These are phyloP conservation scores for Suhomyces maxii DNA, from an alignment of 1,139 yeast genomes.

Conservation along the genomic window DNA sequence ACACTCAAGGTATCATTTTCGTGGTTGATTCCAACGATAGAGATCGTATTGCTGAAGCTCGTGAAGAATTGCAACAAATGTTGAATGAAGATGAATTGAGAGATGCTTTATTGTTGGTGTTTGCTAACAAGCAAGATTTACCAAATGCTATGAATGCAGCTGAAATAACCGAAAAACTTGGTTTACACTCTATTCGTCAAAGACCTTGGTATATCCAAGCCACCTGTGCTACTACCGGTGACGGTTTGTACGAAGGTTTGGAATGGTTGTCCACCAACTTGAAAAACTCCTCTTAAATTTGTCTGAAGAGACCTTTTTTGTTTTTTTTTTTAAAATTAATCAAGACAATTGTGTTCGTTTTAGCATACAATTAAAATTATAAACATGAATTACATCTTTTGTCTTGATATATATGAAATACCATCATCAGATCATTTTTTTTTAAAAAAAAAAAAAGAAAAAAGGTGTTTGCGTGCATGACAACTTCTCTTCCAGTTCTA, in stretches of 20 bases:
- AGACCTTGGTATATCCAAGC: slow-evolving; percentile 91
- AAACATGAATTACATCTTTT: slow-evolving; percentile 7
- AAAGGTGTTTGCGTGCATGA: slow-evolving; percentile 1
- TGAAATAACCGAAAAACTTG: slow-evolving; percentile 82
- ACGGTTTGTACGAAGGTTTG: slow-evolving; percentile 86
- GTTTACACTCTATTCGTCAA: slow-evolving; percentile 80
- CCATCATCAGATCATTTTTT: slow-evolving; percentile 2
- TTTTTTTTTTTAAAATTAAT: too few relatives aligned
- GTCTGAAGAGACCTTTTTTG: slow-evolving; percentile 2
- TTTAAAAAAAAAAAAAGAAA: too few relatives aligned
- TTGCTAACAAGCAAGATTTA: slow-evolving; percentile 92
- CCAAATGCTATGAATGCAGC: slow-evolving; percentile 92
- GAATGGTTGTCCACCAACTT: slow-evolving; percentile 88
- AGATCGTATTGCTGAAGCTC: slow-evolving; percentile 90
- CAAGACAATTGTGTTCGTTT: slow-evolving; percentile 10
- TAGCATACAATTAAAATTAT: slow-evolving; percentile 11
- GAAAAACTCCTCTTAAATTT: slow-evolving; percentile 53
- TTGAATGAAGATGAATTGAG: slow-evolving; percentile 91
- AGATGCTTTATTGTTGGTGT: slow-evolving; percentile 84
- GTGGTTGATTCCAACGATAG: slow-evolving; percentile 93
- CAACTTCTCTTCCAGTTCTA: slow-evolving; percentile 9
- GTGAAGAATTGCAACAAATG: slow-evolving; percentile 93
- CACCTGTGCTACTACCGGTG: slow-evolving; percentile 88
- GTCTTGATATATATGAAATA: slow-evolving; percentile 6
- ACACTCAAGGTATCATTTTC: slow-evolving; percentile 91